Evolutionary conservation across 2,329 filamentous ascomycete genomes (phyloP).

Genomic region (Trichophyton benhamiae): DNA sequence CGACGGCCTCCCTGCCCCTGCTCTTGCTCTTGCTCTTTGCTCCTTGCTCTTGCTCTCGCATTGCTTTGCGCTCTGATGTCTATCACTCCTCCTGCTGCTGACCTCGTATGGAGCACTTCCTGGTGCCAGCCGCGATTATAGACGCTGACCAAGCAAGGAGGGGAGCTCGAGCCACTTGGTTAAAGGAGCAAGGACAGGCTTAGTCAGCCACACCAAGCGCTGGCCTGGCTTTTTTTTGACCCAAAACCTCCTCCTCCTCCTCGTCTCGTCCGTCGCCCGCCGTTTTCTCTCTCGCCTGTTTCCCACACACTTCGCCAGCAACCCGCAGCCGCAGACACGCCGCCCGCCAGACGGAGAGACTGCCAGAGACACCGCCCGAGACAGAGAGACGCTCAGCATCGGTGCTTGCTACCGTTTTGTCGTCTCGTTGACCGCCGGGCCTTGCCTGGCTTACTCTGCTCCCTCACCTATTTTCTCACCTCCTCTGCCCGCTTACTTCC

Average conservation of each 20-base stretch:
- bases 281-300: not conserved
- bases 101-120: too few species aligned
- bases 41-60: too few species aligned
- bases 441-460: not conserved
- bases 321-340: not conserved
- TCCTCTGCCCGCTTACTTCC: not conserved
- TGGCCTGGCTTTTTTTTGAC: not conserved
- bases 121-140: not conserved
- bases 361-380: not conserved
- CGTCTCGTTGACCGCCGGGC: slow-evolving; percentile 1
- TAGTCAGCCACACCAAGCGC: not conserved
- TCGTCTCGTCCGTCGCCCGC: not conserved
- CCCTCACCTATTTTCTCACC: slow-evolving; percentile 10
- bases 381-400: not conserved
- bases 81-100: too few species aligned
- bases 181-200: not conserved
- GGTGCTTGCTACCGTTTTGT: not conserved
- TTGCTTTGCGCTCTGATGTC: too few species aligned
- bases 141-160: not conserved
- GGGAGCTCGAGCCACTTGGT: not conserved
- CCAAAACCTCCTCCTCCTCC: not conserved
- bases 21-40: too few species aligned
- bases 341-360: not conserved
- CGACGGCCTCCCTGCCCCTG: too few species aligned
- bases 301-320: not conserved